Conservation (phyloP, 1,284 basidiomycete species). For the Phlebopus sp. region DNA sequence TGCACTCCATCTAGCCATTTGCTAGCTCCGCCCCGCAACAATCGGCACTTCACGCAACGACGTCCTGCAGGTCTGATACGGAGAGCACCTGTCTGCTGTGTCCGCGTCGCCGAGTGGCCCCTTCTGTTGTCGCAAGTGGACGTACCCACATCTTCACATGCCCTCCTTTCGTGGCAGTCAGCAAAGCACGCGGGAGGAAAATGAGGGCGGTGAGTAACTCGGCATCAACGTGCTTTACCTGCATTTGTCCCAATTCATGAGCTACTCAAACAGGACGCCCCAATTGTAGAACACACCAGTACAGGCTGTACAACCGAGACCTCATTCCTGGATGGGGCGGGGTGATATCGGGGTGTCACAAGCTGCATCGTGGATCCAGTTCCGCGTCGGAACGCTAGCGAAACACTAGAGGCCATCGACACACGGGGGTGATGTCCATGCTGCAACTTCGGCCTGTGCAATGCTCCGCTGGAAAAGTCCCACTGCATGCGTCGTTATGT, state of each 20-base stretch:
- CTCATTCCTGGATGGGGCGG: slow-evolving; percentile 85
- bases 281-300: slow-evolving; percentile 54
- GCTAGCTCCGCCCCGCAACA: background rate
- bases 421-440: slow-evolving; percentile 64
- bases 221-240: slow-evolving; percentile 78
- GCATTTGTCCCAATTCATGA: slow-evolving; percentile 1
- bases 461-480: slow-evolving; percentile 83
- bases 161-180: slow-evolving; percentile 73
- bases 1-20: background rate
- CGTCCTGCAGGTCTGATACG: slow-evolving; percentile 30
- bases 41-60: slow-evolving; percentile 15
- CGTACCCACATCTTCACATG: slow-evolving; percentile 82
- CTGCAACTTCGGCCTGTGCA: slow-evolving; percentile 70
- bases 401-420: slow-evolving; percentile 73
- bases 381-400: slow-evolving; percentile 61
- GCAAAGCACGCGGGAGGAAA: slow-evolving; percentile 72
- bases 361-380: slow-evolving; percentile 54
- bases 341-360: slow-evolving; percentile 65
- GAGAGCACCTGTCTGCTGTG: slow-evolving; percentile 33
- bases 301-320: slow-evolving; percentile 91
- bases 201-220: slow-evolving; percentile 69
- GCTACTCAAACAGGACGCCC: slow-evolving; percentile 1
- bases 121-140: slow-evolving; percentile 54
- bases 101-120: slow-evolving; percentile 25
- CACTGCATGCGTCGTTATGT: slow-evolving; percentile 49